Percentiles rank a stretch among this genome's conserved stretches.
phyloP scores from a whole-genome alignment of 768 basidiomycete species.

The Termitomyces sp. region DNA sequence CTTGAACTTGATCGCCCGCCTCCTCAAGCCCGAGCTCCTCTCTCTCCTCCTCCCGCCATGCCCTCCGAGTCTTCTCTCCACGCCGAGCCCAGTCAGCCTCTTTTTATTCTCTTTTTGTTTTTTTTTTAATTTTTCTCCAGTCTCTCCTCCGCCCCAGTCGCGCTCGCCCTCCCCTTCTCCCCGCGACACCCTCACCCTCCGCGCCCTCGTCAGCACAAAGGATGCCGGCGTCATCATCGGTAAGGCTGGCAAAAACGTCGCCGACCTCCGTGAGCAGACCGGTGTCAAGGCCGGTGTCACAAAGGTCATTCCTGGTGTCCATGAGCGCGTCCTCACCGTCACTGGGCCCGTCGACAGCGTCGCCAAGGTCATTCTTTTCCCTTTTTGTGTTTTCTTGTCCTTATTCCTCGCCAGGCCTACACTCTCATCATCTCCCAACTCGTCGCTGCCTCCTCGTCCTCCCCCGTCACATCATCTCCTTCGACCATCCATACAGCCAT shows the following conservation, averaged over 20 bases:
- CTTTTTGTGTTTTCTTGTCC: conserved; percentile 6
- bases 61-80: conserved; percentile 57
- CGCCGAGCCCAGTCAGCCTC: conserved; percentile 49
- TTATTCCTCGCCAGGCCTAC: conserved; percentile 65
- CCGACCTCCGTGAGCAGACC: conserved; percentile 91
- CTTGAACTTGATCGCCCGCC: conserved; percentile 10
- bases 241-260: conserved; percentile 95
- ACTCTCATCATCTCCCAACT: conserved; percentile 91
- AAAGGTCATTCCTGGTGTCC: conserved; percentile 96
- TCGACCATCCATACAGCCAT: conserved; percentile 84
- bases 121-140: conserved; percentile 28
- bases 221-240: conserved; percentile 98
- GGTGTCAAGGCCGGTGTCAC: conserved; percentile 98
- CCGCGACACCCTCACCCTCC: conserved; percentile 79
- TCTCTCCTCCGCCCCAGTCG: conserved; percentile 59
- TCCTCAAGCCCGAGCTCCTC: conserved; percentile 13
- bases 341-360: conserved; percentile 90
- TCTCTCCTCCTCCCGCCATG: conserved; percentile 39
- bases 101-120: conserved; percentile 9
- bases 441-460: conserved; percentile 74
- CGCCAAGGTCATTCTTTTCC: conserved; percentile 59
- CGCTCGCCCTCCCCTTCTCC: conserved; percentile 70
- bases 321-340: conserved; percentile 95
- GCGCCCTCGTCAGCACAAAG: conserved; percentile 94
- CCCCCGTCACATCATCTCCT: conserved; percentile 61